Evolutionary conservation across 2,329 filamentous ascomycete genomes (phyloP), one percentile per base, ranked within the genome.

Genomic region (Talaromyces sp.): DNA sequence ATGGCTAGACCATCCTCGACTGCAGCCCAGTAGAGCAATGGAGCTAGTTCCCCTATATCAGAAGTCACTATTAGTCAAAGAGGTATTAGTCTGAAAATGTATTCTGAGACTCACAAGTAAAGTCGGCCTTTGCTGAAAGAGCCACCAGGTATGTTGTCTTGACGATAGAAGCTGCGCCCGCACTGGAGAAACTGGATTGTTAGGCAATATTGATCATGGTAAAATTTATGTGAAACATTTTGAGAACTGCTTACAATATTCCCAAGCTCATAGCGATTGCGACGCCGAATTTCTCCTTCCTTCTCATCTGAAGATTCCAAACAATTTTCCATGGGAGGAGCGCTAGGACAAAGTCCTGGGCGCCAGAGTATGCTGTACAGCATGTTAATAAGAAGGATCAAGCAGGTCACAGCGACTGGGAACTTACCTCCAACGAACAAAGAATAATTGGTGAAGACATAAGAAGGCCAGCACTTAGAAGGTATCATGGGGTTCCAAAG

Each of bases 211-310:
- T 27, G 9, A 24, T 7, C 42, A 16, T 20, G 33, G 8, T 10
- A 32, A 11, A 14, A 6, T 22, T 30, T 14, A 1, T 13, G 32
- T 7, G 8, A n/a, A 8, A 8, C 16, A 13, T 4, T 11, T 13
- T 3, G 10, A 24, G 19, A n/a, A 6, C 1, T 11, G 47, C 60
- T 54, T 45, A 67, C 63, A 71, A 67, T 7, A 70, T 50, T 11
- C 69, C 73, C 20, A 76, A 64, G 32, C 71, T 73, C 65, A 75
- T 71, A 5, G 70, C 71, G 13, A 69, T 45, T 2, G 67, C 69
- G 11, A 76, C 65, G 8, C 69, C 69, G 8, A 72, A 44, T 49
- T 73, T 75, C 33, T 75, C 73, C 33, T 69, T 71, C 22, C 58
- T 66, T 24, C 56, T 66, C 63, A 75, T 74, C 22, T 71, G 65